phyloP scores from a whole-genome alignment of 1,139 yeast species.

The Lodderomyces pseudojiufengensis region DNA sequence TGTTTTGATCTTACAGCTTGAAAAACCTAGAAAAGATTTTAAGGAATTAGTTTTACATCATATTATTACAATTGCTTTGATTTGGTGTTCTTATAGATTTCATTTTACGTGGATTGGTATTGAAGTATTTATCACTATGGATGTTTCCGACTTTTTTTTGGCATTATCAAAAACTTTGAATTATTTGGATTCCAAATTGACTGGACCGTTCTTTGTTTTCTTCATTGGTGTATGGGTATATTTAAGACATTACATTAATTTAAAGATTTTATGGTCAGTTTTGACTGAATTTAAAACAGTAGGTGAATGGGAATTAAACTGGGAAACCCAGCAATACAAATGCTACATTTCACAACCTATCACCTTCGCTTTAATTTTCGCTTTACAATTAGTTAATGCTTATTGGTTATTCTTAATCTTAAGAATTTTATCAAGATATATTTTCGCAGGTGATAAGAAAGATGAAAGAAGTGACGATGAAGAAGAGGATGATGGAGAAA shows the following conservation, averaged over 20 bases:
- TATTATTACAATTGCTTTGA: slow-evolving; percentile 82
- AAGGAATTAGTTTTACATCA: slow-evolving; percentile 91
- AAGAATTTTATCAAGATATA: slow-evolving; percentile 67
- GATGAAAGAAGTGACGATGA: slow-evolving; percentile 95
- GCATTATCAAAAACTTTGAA: slow-evolving; percentile 80
- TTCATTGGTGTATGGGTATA: slow-evolving; percentile 81
- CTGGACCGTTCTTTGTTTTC: slow-evolving; percentile 62
- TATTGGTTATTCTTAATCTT: slow-evolving; percentile 86
- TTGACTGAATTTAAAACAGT: slow-evolving; percentile 81
- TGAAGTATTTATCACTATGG: slow-evolving; percentile 92
- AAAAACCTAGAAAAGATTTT: slow-evolving; percentile 93
- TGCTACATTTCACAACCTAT: slow-evolving; percentile 94
- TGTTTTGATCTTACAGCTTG: slow-evolving; percentile 76
- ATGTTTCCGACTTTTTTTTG: slow-evolving; percentile 84
- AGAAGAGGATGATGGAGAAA: slow-evolving; percentile 42
- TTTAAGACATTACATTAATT: slow-evolving; percentile 79
- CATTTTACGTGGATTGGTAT: slow-evolving; percentile 97
- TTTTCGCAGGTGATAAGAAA: slow-evolving; percentile 54
- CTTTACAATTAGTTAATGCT: slow-evolving; percentile 77
- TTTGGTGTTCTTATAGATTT: slow-evolving; percentile 87
- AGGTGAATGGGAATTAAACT: slow-evolving; percentile 77
- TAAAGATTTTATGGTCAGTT: slow-evolving; percentile 81
- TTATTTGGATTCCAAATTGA: slow-evolving; percentile 66
- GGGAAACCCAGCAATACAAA: slow-evolving; percentile 92
- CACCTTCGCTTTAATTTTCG: slow-evolving; percentile 70